phyloP scores from a whole-genome alignment of 2,329 filamentous ascomycete species.

The Rhexocercosporidium sp. region DNA sequence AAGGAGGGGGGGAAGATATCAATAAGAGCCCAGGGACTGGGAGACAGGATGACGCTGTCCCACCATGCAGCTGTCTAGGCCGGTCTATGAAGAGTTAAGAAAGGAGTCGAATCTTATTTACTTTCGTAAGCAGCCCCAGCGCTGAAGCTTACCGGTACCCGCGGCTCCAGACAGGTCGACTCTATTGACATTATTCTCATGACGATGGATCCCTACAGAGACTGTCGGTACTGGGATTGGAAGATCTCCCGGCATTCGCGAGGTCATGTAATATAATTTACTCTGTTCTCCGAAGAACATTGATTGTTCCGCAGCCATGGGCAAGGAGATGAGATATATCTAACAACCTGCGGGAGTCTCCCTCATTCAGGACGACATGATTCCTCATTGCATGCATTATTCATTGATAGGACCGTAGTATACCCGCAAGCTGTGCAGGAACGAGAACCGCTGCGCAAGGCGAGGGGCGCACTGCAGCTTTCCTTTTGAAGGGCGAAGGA shows the following conservation, averaged over 20 bases:
- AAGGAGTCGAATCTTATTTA: not conserved
- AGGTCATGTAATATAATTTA: not conserved
- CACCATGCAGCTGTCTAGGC: not conserved
- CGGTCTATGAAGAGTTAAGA: not conserved
- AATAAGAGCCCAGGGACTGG: not conserved
- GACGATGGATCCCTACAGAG: conserved; percentile 2
- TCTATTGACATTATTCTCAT: not conserved
- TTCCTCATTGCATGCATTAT: too few species aligned
- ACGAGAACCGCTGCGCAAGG: too few species aligned
- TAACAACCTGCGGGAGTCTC: too few species aligned
- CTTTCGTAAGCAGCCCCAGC: too few species aligned
- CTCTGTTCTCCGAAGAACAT: not conserved
- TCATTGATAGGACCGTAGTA: too few species aligned
- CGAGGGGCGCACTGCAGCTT: too few species aligned
- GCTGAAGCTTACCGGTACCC: not conserved
- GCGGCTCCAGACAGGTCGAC: not conserved
- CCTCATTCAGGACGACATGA: too few species aligned
- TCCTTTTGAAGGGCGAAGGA: too few species aligned
- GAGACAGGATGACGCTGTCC: not conserved
- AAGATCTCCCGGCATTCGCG: conserved; percentile 8
- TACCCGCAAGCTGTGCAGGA: too few species aligned
- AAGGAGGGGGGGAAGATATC: not conserved
- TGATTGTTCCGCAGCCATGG: not conserved
- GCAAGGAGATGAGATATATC: not conserved
- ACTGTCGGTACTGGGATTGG: not conserved